These are phyloP conservation scores for Penicillium daleae DNA, from an alignment of 495 filamentous ascomycete genomes.

Conservation along the genomic window DNA sequence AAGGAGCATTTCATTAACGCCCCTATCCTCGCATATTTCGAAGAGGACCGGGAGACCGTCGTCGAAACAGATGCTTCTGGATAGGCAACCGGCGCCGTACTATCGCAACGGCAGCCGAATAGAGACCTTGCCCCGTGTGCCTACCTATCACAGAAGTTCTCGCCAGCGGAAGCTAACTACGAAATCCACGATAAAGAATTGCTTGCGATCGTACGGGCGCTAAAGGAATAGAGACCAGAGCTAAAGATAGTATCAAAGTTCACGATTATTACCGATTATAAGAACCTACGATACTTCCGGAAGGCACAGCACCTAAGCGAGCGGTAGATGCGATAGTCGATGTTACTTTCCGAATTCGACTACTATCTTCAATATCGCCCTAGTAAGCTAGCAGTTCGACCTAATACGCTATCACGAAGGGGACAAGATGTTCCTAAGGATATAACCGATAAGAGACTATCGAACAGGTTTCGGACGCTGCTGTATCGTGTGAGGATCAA, in stretches of 20 bases:
- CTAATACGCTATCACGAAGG: not conserved
- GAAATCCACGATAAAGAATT: slow-evolving; percentile 37
- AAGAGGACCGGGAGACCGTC: slow-evolving; percentile 2
- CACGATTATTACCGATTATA: not conserved
- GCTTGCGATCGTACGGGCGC: slow-evolving; percentile 29
- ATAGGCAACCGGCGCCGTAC: slow-evolving; percentile 3
- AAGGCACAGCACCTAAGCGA: not conserved
- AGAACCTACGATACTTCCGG: not conserved
- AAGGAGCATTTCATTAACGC: slow-evolving; percentile 8
- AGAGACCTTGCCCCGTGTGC: slow-evolving; percentile 15
- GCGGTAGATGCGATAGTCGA: not conserved
- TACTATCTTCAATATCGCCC: not conserved
- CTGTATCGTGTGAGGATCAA: too few relatives aligned
- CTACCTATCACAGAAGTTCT: slow-evolving; percentile 32
- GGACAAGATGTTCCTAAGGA: not conserved
- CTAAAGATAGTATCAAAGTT: not conserved
- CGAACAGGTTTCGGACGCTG: not conserved
- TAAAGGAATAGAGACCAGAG: slow-evolving; percentile 31
- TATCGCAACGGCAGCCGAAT: slow-evolving; percentile 8
- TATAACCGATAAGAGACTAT: not conserved
- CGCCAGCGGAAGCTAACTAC: slow-evolving; percentile 36
- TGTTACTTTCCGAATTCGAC: not conserved
- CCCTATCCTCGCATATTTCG: slow-evolving; percentile 11
- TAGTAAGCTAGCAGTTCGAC: not conserved
- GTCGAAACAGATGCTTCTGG: slow-evolving; percentile 26